Percentiles rank a stretch among this genome's conserved stretches.
These are phyloP conservation scores for Crithidia mellificae DNA, from an alignment of 208 protist genomes.

Conservation along the genomic window DNA sequence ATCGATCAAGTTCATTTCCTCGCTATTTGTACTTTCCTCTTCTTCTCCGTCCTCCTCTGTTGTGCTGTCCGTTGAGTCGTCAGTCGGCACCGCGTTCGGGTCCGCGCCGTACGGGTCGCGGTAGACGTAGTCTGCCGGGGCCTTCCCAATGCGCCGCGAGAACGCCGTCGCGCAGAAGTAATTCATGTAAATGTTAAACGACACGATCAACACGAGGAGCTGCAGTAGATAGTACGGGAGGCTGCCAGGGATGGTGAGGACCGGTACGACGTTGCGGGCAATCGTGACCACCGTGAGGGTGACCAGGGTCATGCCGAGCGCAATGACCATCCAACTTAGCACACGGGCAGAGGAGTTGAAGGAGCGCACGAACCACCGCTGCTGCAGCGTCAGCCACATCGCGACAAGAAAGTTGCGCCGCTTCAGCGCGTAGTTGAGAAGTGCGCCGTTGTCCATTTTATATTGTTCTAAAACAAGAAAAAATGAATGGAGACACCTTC, in stretches of 20 bases:
- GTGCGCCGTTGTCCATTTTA: slow-evolving; percentile 25
- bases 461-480: not conserved
- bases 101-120: slow-evolving; percentile 6
- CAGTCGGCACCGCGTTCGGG: not conserved
- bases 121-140: slow-evolving; percentile 22
- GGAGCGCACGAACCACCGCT: slow-evolving; percentile 31
- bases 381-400: slow-evolving; percentile 28
- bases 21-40: not conserved
- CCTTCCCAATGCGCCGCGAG: slow-evolving; percentile 34
- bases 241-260: slow-evolving; percentile 36
- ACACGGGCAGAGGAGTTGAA: slow-evolving; percentile 21
- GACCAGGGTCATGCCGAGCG: slow-evolving; percentile 54
- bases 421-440: slow-evolving; percentile 33
- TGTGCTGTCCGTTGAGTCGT: slow-evolving; percentile 11
- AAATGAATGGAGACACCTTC: too few relatives aligned
- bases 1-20: too few relatives aligned
- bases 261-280: slow-evolving; percentile 49
- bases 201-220: slow-evolving; percentile 35
- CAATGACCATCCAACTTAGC: slow-evolving; percentile 33
- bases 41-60: slow-evolving; percentile 4
- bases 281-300: slow-evolving; percentile 51
- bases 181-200: slow-evolving; percentile 75
- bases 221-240: slow-evolving; percentile 40
- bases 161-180: slow-evolving; percentile 60
- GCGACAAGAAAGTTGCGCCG: slow-evolving; percentile 26